Base-by-base conservation (phyloP, 169 alveolate species). In the Plasmodium reichenowi region DNA sequence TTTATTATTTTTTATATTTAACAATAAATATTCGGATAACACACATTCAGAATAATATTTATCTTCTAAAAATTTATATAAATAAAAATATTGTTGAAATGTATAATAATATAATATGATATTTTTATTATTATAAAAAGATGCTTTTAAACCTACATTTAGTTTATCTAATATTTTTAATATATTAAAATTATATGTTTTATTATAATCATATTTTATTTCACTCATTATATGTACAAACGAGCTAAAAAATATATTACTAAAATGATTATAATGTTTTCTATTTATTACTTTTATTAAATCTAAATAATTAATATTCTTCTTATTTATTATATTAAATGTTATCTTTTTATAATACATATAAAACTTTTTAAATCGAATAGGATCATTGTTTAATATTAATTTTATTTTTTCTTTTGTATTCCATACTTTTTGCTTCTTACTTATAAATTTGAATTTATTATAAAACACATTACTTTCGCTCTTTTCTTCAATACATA, bases 111-210 rank as follows among this genome's bases (percentile, higher is more conserved):
- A 86, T 56, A 86, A 32, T n/a, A 59, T 45, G 6, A 86, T 45
- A 86, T 86, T 86, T 38, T 70, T 86, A 17, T 72, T 86, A 54
- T 86, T 86, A 60, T 72, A 86, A 71, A 86, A 86, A 8, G 86
- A 86, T 3, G 92, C 92, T 59, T 86, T 86, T 48, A 86, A 67
- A 13, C 78, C 92, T 17, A 86, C 62, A 17, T 86, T 67, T 72
- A 86, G 29, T 86, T 86, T 86, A 64, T 86, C 92, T 58, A 86
- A 68, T 17, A 80, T 68, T 80, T 80, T 80, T 50, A 26, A 17
- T 20, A 80, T 66, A 32, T 80, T 80, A 48, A 80, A 80, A 68
- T 80, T 80, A 45, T 80, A 80, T 22, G 67, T 70, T 22, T 58
- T 80, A 56, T 70, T 68, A 17, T 78, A 78, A 54, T 80, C 85